Conservation (phyloP, 805 yeast species). For the Metschnikowia vanudenii region DNA sequence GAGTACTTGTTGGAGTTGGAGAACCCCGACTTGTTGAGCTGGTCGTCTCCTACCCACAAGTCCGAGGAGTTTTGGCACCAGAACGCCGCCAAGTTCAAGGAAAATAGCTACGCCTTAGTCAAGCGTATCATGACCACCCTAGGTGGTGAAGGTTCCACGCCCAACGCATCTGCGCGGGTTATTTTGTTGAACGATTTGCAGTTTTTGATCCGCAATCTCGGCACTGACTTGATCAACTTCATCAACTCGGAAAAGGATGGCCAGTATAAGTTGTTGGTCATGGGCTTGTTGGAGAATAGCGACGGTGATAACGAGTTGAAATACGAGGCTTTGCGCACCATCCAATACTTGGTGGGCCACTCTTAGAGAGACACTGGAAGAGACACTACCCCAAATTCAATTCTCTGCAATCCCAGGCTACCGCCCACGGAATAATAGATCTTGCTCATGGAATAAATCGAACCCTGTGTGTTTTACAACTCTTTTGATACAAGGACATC, state of each 20-base stretch:
- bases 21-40: slow-evolving; percentile 73
- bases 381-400: neutral
- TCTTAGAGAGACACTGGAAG: slow-evolving; percentile 8
- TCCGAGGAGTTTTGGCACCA: slow-evolving; percentile 89
- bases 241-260: slow-evolving; percentile 45
- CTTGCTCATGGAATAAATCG: too few relatives aligned
- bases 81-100: slow-evolving; percentile 72
- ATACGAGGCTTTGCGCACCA: slow-evolving; percentile 91
- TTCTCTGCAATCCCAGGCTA: neutral
- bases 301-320: slow-evolving; percentile 82
- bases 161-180: slow-evolving; percentile 26
- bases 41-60: slow-evolving; percentile 82
- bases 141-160: slow-evolving; percentile 25
- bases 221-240: slow-evolving; percentile 37
- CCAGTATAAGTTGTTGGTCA: slow-evolving; percentile 70
- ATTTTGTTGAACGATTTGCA: slow-evolving; percentile 45
- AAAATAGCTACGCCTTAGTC: slow-evolving; percentile 70
- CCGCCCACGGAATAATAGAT: too few relatives aligned
- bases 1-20: slow-evolving; percentile 85
- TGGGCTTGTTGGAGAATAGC: slow-evolving; percentile 70
- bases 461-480: too few relatives aligned
- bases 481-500: too few relatives aligned
- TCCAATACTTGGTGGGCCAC: slow-evolving; percentile 90
- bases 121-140: slow-evolving; percentile 58
- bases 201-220: slow-evolving; percentile 40